Base-by-base conservation (phyloP, 2,329 filamentous ascomycete genomes). In the Dothistroma pini region DNA sequence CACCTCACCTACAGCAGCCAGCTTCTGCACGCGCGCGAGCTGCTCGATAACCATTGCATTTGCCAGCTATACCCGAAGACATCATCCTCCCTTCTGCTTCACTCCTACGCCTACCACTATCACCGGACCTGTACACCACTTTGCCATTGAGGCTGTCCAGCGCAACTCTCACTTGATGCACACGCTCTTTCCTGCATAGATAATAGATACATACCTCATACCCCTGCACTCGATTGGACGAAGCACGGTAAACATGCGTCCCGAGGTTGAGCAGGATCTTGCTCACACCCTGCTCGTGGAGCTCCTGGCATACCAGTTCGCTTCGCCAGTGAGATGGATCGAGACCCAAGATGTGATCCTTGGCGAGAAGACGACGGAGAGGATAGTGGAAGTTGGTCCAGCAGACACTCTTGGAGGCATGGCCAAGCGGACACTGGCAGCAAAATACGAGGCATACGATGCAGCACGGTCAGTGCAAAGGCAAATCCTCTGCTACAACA, bases 291-390 rank as follows among this genome's bases (percentile, higher is more conserved):
- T 99, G 79, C 90, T 99, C 76, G 91, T 99, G 69, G 95, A 99
- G 87, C 90, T 99, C 67, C 87, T 99, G 70, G 95, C 95, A 82
- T 99, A 97, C 80, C 95, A 99, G 77, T 99, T 99, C 78, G 95
- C 95, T 72, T 97, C 93, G 58, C 95, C 95, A 55, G 95, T 99
- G 71, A 89, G 95, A 87, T 99, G 95, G 95, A 99, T 99, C 79
- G 95, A 99, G 81, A 99, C 95, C 58, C 95, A 99, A 81, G 95
- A 99, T 93, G 95, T 99, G 71, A 95, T 99, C 74, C 89, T 99
- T 71, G 93, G 89, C 67, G 92, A 97, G 79, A 95, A 96, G 81
- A 89, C 88, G 56, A 96, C 95, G 55, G 95, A 99, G 84, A 88
- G 95, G 75, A 96, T 99, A 74, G 95, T 99, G 72, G 95, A 99